Percentiles rank a stretch among this genome's conserved stretches.
Conservation (phyloP, 495 filamentous ascomycete species). For the Hypoxylon perforatum region DNA sequence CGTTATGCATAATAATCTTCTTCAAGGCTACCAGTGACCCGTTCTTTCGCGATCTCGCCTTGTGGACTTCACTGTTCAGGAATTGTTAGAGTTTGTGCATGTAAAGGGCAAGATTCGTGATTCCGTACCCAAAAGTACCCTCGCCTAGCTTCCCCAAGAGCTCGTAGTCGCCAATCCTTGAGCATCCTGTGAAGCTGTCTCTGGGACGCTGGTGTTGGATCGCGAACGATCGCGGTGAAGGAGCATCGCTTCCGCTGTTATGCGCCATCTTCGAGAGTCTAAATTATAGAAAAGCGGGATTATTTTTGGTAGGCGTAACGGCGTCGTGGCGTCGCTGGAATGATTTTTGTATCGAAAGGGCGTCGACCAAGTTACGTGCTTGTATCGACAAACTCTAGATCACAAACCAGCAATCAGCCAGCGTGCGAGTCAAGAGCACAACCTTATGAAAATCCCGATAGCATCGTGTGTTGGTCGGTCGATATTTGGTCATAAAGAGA, state of each 20-base stretch:
- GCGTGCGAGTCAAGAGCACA: slow-evolving; percentile 13
- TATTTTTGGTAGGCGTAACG: slow-evolving; percentile 44
- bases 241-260: slow-evolving; percentile 39
- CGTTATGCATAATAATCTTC: slow-evolving; percentile 91
- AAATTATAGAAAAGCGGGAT: slow-evolving; percentile 6
- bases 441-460: slow-evolving; percentile 7
- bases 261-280: slow-evolving; percentile 39
- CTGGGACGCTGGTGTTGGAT: slow-evolving; percentile 55
- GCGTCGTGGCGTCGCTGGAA: not conserved
- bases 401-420: slow-evolving; percentile 23
- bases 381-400: slow-evolving; percentile 6
- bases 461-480: slow-evolving; percentile 15
- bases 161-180: slow-evolving; percentile 87
- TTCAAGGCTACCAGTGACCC: slow-evolving; percentile 85
- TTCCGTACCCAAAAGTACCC: slow-evolving; percentile 88
- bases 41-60: slow-evolving; percentile 79
- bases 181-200: slow-evolving; percentile 81
- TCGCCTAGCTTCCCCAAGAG: slow-evolving; percentile 93
- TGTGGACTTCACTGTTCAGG: slow-evolving; percentile 81
- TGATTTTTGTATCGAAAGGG: not conserved
- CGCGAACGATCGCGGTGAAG: slow-evolving; percentile 59
- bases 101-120: not conserved
- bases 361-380: slow-evolving; percentile 10
- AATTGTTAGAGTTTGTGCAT: slow-evolving; percentile 23
- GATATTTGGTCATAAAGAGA: not conserved